Evolutionary conservation across 805 yeast species (phyloP).

Genomic region (Torulaspora indica): DNA sequence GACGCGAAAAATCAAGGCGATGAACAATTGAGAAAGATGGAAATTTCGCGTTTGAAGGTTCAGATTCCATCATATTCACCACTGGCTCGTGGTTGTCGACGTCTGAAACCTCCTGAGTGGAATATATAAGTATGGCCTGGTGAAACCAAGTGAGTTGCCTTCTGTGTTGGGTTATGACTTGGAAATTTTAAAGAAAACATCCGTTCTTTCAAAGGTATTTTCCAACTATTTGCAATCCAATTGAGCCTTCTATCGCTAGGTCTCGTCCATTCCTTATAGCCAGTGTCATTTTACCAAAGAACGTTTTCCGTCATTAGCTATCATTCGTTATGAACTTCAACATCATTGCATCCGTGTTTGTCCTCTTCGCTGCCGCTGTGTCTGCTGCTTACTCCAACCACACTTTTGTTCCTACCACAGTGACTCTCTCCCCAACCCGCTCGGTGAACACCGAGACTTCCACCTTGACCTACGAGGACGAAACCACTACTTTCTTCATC

Average conservation of each 20-base stretch:
- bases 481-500: conserved; percentile 25
- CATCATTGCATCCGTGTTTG: conserved; percentile 10
- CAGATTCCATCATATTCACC: not conserved
- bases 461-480: conserved; percentile 22
- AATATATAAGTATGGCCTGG: conserved; percentile 1
- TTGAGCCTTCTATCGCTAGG: conserved; percentile 21
- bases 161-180: not conserved
- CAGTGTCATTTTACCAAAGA: not conserved
- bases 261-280: conserved; percentile 27
- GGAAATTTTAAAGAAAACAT: not conserved
- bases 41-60: conserved; percentile 4
- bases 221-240: not conserved
- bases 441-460: conserved; percentile 19
- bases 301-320: not conserved
- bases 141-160: not conserved
- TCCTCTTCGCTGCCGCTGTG: conserved; percentile 15
- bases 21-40: not conserved
- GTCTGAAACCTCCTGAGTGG: not conserved
- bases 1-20: conserved; percentile 2
- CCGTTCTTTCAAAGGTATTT: not conserved
- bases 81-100: not conserved
- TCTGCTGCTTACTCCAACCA: conserved; percentile 21
- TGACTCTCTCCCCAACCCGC: conserved; percentile 24
- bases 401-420: conserved; percentile 17
- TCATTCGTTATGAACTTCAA: conserved; percentile 13